phyloP scores from a whole-genome alignment of 1,139 yeast genomes.

The Saccharomyces hybrid region DNA sequence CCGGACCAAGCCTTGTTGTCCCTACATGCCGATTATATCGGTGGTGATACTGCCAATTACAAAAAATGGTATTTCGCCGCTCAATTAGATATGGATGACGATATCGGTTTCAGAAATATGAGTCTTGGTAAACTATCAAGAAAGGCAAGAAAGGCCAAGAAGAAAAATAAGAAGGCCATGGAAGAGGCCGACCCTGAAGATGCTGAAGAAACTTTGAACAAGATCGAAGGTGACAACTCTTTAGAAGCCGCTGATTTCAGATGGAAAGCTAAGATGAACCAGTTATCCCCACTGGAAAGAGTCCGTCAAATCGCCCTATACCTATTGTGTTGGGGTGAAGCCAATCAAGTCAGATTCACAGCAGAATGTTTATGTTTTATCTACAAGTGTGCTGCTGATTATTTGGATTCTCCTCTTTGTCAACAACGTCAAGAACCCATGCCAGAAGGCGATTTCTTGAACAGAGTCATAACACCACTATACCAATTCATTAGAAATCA shows the following conservation, averaged over 20 bases:
- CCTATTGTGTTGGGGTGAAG: slow-evolving; percentile 95
- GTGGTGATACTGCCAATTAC: slow-evolving; percentile 87
- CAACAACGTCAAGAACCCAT: slow-evolving; percentile 83
- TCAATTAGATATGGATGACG: slow-evolving; percentile 76
- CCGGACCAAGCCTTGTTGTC: slow-evolving; percentile 90
- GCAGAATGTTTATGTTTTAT: slow-evolving; percentile 91
- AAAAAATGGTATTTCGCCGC: slow-evolving; percentile 96
- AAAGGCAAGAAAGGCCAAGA: slow-evolving; percentile 47
- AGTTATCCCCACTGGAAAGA: slow-evolving; percentile 64
- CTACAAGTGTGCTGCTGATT: slow-evolving; percentile 87
- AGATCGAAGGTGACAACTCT: slow-evolving; percentile 80
- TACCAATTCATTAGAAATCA: slow-evolving; percentile 88
- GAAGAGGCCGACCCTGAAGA: slow-evolving; percentile 43
- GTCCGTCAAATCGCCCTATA: slow-evolving; percentile 86
- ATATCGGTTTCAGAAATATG: slow-evolving; percentile 73
- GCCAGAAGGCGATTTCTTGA: slow-evolving; percentile 93
- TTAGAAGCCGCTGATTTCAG: slow-evolving; percentile 74
- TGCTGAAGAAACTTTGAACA: slow-evolving; percentile 43
- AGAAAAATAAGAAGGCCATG: slow-evolving; percentile 55
- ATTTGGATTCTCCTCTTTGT: slow-evolving; percentile 79
- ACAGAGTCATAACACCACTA: slow-evolving; percentile 85
- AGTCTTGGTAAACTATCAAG: slow-evolving; percentile 61
- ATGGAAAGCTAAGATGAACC: slow-evolving; percentile 76
- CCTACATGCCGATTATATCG: slow-evolving; percentile 94
- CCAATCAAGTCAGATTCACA: slow-evolving; percentile 91